phyloP scores from a whole-genome alignment of 2,329 filamentous ascomycete genomes.

The Fusarium albidum region DNA sequence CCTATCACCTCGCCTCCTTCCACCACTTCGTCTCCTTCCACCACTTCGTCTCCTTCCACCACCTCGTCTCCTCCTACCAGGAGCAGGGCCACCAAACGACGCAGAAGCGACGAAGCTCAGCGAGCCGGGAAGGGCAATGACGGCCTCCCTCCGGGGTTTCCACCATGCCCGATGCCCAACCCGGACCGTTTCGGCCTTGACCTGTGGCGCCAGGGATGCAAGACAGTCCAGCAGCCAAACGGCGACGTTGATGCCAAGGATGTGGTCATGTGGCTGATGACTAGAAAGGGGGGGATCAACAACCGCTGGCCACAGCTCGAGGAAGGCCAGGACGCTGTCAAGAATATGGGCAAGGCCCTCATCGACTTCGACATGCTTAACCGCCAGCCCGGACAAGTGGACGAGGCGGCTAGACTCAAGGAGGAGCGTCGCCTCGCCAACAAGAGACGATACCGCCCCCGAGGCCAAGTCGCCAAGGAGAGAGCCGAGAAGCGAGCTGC shows the following conservation, averaged over 20 bases:
- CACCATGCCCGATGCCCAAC: conserved; percentile 17
- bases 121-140: background rate
- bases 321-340: conserved; percentile 23
- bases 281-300: conserved; percentile 29
- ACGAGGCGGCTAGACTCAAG: conserved; percentile 18
- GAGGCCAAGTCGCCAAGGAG: conserved; percentile 30
- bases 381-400: conserved; percentile 24
- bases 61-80: background rate
- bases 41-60: background rate
- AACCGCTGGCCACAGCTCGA: conserved; percentile 31
- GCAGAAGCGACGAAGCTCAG: conserved; percentile 16
- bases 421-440: conserved; percentile 34
- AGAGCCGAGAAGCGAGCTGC: conserved; percentile 23
- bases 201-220: conserved; percentile 33
- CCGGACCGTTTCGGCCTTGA: conserved; percentile 8
- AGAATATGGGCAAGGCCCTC: conserved; percentile 28
- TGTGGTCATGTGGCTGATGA: conserved; percentile 33
- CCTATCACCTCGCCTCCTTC: no score
- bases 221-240: conserved; percentile 17
- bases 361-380: conserved; percentile 27
- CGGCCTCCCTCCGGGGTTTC: conserved; percentile 19
- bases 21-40: no score
- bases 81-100: background rate
- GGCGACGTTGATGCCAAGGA: conserved; percentile 29
- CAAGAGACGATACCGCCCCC: conserved; percentile 35